Evolutionary conservation across 2,329 filamentous ascomycete genomes (phyloP), one percentile per base, ranked within the genome.

Genomic region (Trichoderma arundinaceum): DNA sequence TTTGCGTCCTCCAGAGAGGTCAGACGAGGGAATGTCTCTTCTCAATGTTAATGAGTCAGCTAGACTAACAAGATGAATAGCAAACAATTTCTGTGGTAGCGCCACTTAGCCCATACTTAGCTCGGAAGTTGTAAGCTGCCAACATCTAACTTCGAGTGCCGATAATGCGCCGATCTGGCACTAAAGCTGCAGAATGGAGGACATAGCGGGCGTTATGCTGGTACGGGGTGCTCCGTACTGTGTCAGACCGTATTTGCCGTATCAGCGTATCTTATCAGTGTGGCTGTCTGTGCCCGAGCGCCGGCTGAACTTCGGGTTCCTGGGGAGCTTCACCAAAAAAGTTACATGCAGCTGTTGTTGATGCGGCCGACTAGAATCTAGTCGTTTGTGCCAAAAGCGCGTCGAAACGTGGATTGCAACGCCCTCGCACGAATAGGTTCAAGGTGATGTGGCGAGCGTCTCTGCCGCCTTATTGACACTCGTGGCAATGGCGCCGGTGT

Each of bases 401-500:
- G 41, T 62, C 58, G 39, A 52, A 46, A 64, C 60, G 66, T 43
- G 64, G 59, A 63, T 67, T 52, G 17, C 28, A 46, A 76, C 74
- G 71, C 63, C 68, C 69, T 70, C 68, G 71, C 71, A 62, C 66
- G 70, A 69, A 39, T 46, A 52, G 28, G 57, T 67, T 68, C 64
- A 68, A 73, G 76, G 76, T 77, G 74, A 80, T 79, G 78, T 75
- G 72, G 77, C 74, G 75, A 71, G 72, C 74, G 74, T 70, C 74
- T 72, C 74, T 75, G 73, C 73, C 74, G 71, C 76, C 72, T 66
- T 78, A 79, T 80, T 82, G 80, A 84, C 80, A 78, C 78, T 80
- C 77, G 80, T 77, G 81, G 82, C 79, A 82, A 93, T 92, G 90
- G 90, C 88, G 82, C 84, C 88, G 79, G 81, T 86, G 75, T 84